phyloP scores from a whole-genome alignment of 805 yeast genomes.

The Maudiozyma barnettii region DNA sequence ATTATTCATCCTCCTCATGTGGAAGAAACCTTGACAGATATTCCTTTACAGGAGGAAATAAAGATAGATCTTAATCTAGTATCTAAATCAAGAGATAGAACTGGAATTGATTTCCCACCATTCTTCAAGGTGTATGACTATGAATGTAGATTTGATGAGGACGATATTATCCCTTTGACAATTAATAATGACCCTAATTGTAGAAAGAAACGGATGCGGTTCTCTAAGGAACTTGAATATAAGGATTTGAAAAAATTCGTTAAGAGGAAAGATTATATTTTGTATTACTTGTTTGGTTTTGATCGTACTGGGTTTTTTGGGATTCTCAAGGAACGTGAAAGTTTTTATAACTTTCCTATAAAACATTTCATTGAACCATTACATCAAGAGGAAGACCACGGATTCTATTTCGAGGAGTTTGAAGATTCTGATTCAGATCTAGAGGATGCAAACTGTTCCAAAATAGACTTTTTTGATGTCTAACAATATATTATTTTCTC shows the following conservation, averaged over 20 bases:
- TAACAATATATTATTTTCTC: not conserved
- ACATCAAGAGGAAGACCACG: conserved; percentile 2
- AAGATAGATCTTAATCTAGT: conserved; percentile 2
- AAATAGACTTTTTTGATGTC: not conserved
- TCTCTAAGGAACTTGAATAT: conserved; percentile 21
- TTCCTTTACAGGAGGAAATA: not conserved
- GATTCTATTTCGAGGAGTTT: not conserved
- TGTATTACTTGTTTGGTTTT: conserved; percentile 18
- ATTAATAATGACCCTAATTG: conserved; percentile 11
- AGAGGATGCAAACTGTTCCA: not conserved
- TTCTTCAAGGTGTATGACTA: conserved; percentile 13
- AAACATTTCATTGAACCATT: conserved; percentile 10
- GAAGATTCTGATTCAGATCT: not conserved
- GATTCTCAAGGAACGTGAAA: conserved; percentile 15
- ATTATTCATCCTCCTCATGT: not conserved
- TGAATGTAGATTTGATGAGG: conserved; percentile 18
- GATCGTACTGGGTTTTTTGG: conserved; percentile 21
- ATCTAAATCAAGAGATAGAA: conserved; percentile 1
- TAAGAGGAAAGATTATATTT: conserved; percentile 11
- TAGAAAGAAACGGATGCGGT: conserved; percentile 9
- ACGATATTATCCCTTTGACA: conserved; percentile 11
- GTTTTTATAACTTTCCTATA: conserved; percentile 13
- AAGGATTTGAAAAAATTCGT: conserved; percentile 11
- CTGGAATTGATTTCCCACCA: conserved; percentile 14
- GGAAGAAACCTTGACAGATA: not conserved